Base-by-base conservation (phyloP, 2,329 filamentous ascomycete genomes). In the Pseudogymnoascus sp. region DNA sequence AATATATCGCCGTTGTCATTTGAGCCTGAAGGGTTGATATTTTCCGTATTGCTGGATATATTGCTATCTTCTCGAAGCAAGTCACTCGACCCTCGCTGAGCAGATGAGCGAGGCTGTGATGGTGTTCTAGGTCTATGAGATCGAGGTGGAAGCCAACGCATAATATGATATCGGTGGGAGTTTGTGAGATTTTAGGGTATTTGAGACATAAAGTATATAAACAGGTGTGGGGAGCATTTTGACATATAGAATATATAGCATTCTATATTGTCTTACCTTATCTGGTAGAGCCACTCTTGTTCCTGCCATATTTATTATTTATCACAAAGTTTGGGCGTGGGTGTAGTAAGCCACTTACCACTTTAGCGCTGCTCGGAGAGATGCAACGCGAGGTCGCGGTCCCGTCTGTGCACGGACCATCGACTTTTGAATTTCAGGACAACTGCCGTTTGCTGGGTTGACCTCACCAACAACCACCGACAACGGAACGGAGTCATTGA, bases 401-500 rank as follows among this genome's bases (percentile, higher is more conserved):
- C 4, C 6, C 12, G 20, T 6, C 41, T 5, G 47, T 20, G 47
- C 47, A 54, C 47, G 47, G 47, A 54, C 47, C 47, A 54, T 12
- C 47, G 28, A 5, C 47, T 20, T 18, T 54, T 54, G 47, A 54
- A 54, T 54, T 54, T 54, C 47, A 54, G 9, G 47, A 54, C 47
- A 54, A 12, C 47, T 33, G 25, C 43, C 25, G 9, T 18, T 30
- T 54, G 25, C 25, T 18, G 8, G 25, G n/a, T 54, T 33, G 43
- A 41, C 30, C 58, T 20, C 38, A 25, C 39, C 14, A 33, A 20
- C 38, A 18, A 41, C 25, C 37, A 43, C 36, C 57, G 37, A 61
- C 54, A n/a, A 54, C 22, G 20, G 28, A 57, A 58, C 63, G 30
- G n/a, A 25, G 28, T 16, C 60, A 61, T 61, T 61, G 43, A 58